A percentile compares a stretch with the other conserved stretches of the same genome.
Conservation (phyloP, 495 filamentous ascomycete species). For the Penicillium robsamsonii region DNA sequence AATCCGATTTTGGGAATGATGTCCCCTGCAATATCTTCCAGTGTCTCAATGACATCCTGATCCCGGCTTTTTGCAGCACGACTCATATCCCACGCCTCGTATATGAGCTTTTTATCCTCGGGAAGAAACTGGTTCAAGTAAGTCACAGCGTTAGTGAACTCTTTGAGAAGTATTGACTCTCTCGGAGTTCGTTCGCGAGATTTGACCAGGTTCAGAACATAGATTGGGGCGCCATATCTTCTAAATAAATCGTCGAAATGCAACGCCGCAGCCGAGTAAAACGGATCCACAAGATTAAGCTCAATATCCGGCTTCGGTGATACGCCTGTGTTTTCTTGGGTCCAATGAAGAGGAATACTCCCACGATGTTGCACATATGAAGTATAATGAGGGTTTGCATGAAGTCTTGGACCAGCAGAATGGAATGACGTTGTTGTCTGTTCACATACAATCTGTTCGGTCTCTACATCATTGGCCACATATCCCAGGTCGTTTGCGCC, state of each 20-base stretch:
- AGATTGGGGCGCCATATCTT: constrained; percentile 87
- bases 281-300: constrained; percentile 89
- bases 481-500: constrained; percentile 95
- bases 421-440: constrained; percentile 93
- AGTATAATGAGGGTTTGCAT: constrained; percentile 86
- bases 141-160: constrained; percentile 82
- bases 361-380: constrained; percentile 97
- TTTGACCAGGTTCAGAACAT: constrained; percentile 92
- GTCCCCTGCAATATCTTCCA: constrained; percentile 85
- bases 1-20: constrained; percentile 84
- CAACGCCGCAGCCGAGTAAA: constrained; percentile 91
- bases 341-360: constrained; percentile 96
- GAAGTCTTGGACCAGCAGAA: constrained; percentile 79
- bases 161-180: constrained; percentile 84
- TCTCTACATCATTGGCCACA: constrained; percentile 99
- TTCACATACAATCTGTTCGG: constrained; percentile 96
- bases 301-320: constrained; percentile 95
- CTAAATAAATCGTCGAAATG: constrained; percentile 97
- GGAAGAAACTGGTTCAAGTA: constrained; percentile 97
- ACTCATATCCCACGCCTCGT: constrained; percentile 98
- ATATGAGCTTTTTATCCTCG: constrained; percentile 75
- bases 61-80: constrained; percentile 92
- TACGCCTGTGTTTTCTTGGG: constrained; percentile 93
- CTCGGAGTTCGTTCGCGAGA: constrained; percentile 83
- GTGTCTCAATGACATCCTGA: constrained; percentile 88